Conservation (phyloP, 2,329 filamentous ascomycete species). For the Grosmannia serpens region DNA sequence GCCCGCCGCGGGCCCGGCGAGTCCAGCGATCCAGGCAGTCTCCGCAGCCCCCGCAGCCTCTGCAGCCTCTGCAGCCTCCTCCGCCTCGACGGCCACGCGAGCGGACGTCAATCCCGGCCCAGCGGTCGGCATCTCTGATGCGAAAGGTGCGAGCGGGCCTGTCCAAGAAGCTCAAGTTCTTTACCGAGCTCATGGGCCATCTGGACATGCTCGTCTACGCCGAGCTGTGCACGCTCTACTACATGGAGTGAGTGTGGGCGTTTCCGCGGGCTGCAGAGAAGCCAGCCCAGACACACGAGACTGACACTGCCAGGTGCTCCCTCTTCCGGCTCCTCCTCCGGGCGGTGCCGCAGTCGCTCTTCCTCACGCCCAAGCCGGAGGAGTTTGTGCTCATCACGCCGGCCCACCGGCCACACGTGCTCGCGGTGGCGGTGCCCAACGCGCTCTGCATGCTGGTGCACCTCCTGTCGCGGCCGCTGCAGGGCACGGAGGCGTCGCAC, state of each 20-base stretch:
- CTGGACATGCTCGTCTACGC: slow-evolving; percentile 53
- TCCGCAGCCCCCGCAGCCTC: background rate
- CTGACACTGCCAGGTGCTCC: slow-evolving; percentile 39
- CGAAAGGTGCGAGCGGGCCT: slow-evolving; percentile 22
- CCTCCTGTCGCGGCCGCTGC: slow-evolving; percentile 40
- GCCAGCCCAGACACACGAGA: background rate
- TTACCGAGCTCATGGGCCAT: slow-evolving; percentile 47
- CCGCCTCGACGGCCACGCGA: background rate
- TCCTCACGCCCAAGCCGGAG: slow-evolving; percentile 51
- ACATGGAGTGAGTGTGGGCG: slow-evolving; percentile 56
- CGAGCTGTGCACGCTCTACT: slow-evolving; percentile 55
- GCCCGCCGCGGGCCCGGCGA: background rate
- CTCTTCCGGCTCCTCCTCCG: slow-evolving; percentile 51
- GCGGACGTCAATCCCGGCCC: background rate
- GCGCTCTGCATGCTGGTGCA: slow-evolving; percentile 50
- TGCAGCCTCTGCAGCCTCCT: background rate
- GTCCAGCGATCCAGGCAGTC: background rate
- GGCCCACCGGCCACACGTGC: slow-evolving; percentile 44
- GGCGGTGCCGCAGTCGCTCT: slow-evolving; percentile 47
- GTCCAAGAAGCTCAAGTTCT: slow-evolving; percentile 47
- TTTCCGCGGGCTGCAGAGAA: too few species aligned
- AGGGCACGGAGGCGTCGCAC: slow-evolving; percentile 47
- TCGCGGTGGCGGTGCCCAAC: slow-evolving; percentile 47
- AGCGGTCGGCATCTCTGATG: slow-evolving; percentile 8
- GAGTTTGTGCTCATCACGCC: slow-evolving; percentile 42